Base-by-base conservation (phyloP, 768 basidiomycete species). In the Collybia sordida region DNA sequence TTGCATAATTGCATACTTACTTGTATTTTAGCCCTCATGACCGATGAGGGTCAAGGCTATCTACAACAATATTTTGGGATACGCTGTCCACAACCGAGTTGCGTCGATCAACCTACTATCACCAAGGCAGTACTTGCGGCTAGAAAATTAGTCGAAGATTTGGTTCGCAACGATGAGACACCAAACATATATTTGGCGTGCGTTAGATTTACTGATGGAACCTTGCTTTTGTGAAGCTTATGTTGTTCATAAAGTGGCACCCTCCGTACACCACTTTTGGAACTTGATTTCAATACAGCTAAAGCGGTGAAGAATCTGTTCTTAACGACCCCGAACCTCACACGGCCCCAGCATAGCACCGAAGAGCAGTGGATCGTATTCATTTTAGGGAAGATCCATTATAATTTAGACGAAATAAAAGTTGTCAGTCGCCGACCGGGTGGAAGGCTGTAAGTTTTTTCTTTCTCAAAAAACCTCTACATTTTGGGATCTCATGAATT, bases 91-190 rank as follows among this genome's bases (percentile, higher is more conserved):
- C n/a, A 23, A 3, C 34, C 36, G 2, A 9, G 24, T 21, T 41
- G 49, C 8, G 19, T 5, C 3, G 19, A 17, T 2, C 53, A 50
- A 23, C 47, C 27, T 4, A 11, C 37, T 12, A 39, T 43, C 24
- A 38, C 39, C 3, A 36, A 36, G 17, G 27, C 8, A 5, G 11
- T 43, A 5, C 43, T 54, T 4, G 45, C 34, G 22, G 51, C 45
- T 11, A 45, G 58, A 18, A 55, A 53, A 21, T 38, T 53, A n/a
- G 43, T 50, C 8, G 57, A 58, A 17, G 57, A 55, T 25, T 43
- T 58, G 8, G 52, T 49, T 15, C 51, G 54, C n/a, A 24, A 39
- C 15, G 42, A 47, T 5, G 27, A 15, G 28, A 49, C 12, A 22
- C 14, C 4, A 6, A 39, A 28, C 18, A 38, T 45, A 27, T 43